These are phyloP conservation scores for Nematocida displodere DNA, from an alignment of 371 early-diverging fungal species.

Conservation along the genomic window DNA sequence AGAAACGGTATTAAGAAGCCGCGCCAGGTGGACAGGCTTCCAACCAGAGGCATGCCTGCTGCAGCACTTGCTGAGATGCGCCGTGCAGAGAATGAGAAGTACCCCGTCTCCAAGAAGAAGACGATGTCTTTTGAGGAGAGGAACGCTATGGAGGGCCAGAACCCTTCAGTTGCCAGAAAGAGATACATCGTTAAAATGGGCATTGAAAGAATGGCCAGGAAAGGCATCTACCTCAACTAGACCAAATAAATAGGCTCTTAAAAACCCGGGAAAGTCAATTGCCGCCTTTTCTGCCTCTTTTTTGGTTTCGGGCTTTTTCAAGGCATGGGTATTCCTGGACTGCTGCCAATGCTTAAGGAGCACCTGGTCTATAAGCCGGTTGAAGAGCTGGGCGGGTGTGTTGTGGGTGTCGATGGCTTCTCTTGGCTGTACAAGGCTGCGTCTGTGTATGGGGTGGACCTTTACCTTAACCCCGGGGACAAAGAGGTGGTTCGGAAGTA, in stretches of 20 bases:
- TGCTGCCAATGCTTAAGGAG: slow-evolving; percentile 63
- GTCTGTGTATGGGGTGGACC: slow-evolving; percentile 53
- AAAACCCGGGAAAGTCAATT: background rate
- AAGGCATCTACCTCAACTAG: slow-evolving; percentile 51
- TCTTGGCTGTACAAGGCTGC: slow-evolving; percentile 63
- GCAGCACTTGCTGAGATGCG: background rate
- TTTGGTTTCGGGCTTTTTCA: slow-evolving; percentile 16
- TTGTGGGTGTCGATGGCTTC: slow-evolving; percentile 65
- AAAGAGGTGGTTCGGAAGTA: slow-evolving; percentile 44
- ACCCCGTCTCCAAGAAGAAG: slow-evolving; percentile 5
- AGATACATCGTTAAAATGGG: slow-evolving; percentile 31
- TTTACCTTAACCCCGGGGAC: slow-evolving; percentile 47
- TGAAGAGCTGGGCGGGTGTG: slow-evolving; percentile 36
- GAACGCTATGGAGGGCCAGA: background rate
- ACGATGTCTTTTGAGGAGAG: slow-evolving; percentile 41
- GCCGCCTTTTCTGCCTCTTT: background rate
- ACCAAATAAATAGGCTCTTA: background rate
- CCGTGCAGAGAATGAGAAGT: background rate
- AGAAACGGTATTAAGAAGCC: slow-evolving; percentile 65
- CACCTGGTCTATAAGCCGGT: slow-evolving; percentile 50
- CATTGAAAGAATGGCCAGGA: slow-evolving; percentile 44
- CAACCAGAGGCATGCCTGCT: slow-evolving; percentile 33
- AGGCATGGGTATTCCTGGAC: slow-evolving; percentile 65
- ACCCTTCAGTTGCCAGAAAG: slow-evolving; percentile 26
- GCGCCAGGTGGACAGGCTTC: slow-evolving; percentile 27